Evolutionary conservation across 345 rosid genomes (phyloP), one percentile per base, ranked within the genome.

Genomic region (Jatropha curcas): DNA sequence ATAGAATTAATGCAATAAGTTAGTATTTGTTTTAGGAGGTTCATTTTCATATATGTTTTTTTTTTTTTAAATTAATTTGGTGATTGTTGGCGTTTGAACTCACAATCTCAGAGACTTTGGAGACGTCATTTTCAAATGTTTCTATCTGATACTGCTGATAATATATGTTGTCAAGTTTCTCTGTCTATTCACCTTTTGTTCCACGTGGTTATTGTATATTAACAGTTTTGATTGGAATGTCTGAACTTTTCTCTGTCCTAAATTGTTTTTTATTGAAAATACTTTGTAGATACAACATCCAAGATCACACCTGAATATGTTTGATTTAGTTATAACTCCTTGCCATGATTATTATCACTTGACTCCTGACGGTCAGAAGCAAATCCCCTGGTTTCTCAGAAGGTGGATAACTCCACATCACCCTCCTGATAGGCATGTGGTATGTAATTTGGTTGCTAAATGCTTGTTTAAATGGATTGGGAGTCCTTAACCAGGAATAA

Each of bases 201-300:
- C 17, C 59, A 66, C 55, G 19, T 50, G 59, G 16, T 28, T 67
- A 34, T 43, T 4, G 9, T 35, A 12, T 4, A 11, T 28, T 70
- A n/a, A 35, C 3, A 28, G 24, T 39, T 62, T 51, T 46, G 34
- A 67, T 39, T 37, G 22, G 41, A 24, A 27, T 58, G 51, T 35
- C 31, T 27, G 25, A 33, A 7, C 13, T 33, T n/a, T 31, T 59
- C 34, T 33, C 10, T 30, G 24, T 31, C n/a, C 65, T 52, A 41
- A 56, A 70, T 43, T 16, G 31, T 25, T 33, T 67, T 50, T 35
- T n/a, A 71, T 48, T 43, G 60, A 45, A 34, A 72, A 52, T 77
- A 67, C 78, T 74, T 72, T 53, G 4, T 31, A 78, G 81, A 69
- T 78, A 68, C 81, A 78, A 68, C 77, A 78, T 73, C 81, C 81